A percentile compares a stretch with the other conserved stretches of the same genome.
phyloP scores from a whole-genome alignment of 768 basidiomycete species.

The Rhizopogon sp. region DNA sequence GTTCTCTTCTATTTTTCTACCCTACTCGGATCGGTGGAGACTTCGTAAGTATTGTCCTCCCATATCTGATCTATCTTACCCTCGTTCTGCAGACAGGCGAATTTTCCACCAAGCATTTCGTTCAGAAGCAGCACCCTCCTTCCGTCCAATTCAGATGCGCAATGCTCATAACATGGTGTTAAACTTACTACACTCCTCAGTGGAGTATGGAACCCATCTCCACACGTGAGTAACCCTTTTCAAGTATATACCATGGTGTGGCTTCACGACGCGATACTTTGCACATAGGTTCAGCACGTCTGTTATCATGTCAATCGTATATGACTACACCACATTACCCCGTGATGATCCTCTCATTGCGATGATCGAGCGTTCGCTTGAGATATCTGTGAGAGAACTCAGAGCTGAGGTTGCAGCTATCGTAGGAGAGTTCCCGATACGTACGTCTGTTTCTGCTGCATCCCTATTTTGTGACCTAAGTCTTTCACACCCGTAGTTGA shows the following conservation, averaged over 20 bases:
- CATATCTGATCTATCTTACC: background rate
- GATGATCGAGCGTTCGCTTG: constrained; percentile 9
- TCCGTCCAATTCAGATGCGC: constrained; percentile 27
- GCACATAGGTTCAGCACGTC: constrained; percentile 14
- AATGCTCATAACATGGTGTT: constrained; percentile 27
- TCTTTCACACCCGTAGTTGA: constrained; percentile 5
- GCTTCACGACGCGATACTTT: background rate
- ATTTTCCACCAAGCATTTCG: constrained; percentile 34
- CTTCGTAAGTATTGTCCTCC: constrained; percentile 7
- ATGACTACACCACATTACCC: constrained; percentile 14
- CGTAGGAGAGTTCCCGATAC: constrained; percentile 10
- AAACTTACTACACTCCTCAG: constrained; percentile 18
- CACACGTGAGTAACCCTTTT: constrained; percentile 9
- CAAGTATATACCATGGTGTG: background rate
- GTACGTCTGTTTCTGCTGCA: constrained; percentile 8
- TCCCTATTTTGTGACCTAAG: background rate
- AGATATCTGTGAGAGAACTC: constrained; percentile 8
- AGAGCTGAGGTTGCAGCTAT: constrained; percentile 13
- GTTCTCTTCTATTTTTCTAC: constrained; percentile 20
- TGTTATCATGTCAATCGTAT: constrained; percentile 18
- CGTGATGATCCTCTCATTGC: constrained; percentile 17
- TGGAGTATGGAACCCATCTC: constrained; percentile 17
- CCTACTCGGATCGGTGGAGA: constrained; percentile 24
- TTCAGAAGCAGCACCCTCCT: constrained; percentile 20
- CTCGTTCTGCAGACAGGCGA: constrained; percentile 11